phyloP scores from a whole-genome alignment of 306 rosid species.

The Cicer cuneatum region DNA sequence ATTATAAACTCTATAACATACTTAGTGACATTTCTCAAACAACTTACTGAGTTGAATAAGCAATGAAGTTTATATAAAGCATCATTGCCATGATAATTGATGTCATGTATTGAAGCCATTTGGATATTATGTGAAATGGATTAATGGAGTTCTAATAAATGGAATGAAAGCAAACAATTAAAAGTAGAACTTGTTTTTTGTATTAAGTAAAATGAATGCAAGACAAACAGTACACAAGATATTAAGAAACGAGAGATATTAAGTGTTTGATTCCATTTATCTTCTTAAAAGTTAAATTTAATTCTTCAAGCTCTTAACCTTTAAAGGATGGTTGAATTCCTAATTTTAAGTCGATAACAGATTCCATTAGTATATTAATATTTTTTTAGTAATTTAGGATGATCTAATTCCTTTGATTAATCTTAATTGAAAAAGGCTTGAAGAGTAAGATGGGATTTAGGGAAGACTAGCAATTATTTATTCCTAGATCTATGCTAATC shows the following conservation, averaged over 20 bases:
- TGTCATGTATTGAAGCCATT: not conserved
- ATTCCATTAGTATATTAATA: not conserved
- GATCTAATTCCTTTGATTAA: not conserved
- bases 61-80: not conserved
- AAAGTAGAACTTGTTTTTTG: not conserved
- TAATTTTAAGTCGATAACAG: not conserved
- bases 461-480: conserved; percentile 4
- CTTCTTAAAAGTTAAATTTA: not conserved
- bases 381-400: not conserved
- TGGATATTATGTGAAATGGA: not conserved
- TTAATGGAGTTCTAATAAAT: not conserved
- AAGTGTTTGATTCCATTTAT: conserved; percentile 3
- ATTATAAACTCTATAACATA: conserved; percentile 29
- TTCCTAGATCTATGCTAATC: not conserved
- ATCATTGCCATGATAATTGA: not conserved
- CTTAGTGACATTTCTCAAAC: conserved; percentile 12
- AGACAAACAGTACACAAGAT: not conserved
- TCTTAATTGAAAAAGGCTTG: not conserved
- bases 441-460: not conserved
- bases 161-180: not conserved
- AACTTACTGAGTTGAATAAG: not conserved
- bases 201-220: conserved; percentile 25
- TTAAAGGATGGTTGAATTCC: conserved; percentile 15
- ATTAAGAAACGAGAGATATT: not conserved
- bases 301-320: not conserved